Evolutionary conservation across 768 basidiomycete genomes (phyloP).

Genomic region (Cytidiella melzeri): DNA sequence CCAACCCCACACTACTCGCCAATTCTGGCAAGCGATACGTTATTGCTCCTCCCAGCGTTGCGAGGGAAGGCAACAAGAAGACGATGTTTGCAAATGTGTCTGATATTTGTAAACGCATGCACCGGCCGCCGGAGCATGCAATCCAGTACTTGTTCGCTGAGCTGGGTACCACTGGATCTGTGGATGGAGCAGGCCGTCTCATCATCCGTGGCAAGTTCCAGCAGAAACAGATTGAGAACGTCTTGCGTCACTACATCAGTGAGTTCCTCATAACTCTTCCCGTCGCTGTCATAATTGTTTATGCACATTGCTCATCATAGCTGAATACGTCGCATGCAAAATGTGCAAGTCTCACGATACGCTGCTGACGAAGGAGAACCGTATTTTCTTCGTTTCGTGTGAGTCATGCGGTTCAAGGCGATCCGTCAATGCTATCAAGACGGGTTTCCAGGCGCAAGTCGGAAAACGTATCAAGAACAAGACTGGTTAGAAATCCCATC

Average conservation of each 20-base stretch:
- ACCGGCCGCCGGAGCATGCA: conserved; percentile 94
- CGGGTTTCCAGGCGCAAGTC: conserved; percentile 95
- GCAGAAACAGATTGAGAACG: conserved; percentile 97
- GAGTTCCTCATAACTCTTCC: conserved; percentile 25
- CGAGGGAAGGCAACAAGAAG: conserved; percentile 96
- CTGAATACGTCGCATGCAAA: conserved; percentile 98
- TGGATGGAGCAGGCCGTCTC: conserved; percentile 86
- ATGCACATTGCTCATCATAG: conserved; percentile 32
- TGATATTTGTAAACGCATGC: conserved; percentile 99
- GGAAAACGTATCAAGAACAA: conserved; percentile 83
- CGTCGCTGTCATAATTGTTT: not conserved
- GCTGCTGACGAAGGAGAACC: conserved; percentile 93
- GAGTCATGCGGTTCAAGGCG: conserved; percentile 87
- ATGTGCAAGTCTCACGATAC: conserved; percentile 99
- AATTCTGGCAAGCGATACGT: conserved; percentile 92
- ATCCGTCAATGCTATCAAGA: conserved; percentile 96
- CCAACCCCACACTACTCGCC: conserved; percentile 85
- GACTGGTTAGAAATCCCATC: conserved; percentile 43
- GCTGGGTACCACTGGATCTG: conserved; percentile 95
- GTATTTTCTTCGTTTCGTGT: conserved; percentile 97
- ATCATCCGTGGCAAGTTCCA: conserved; percentile 98
- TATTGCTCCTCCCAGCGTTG: conserved; percentile 91
- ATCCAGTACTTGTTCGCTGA: conserved; percentile 97
- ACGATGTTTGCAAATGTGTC: conserved; percentile 94
- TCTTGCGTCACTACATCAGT: conserved; percentile 95